These are phyloP conservation scores for Emmonsiellopsis sp. DNA, from an alignment of 2,329 filamentous ascomycete genomes.

Conservation along the genomic window DNA sequence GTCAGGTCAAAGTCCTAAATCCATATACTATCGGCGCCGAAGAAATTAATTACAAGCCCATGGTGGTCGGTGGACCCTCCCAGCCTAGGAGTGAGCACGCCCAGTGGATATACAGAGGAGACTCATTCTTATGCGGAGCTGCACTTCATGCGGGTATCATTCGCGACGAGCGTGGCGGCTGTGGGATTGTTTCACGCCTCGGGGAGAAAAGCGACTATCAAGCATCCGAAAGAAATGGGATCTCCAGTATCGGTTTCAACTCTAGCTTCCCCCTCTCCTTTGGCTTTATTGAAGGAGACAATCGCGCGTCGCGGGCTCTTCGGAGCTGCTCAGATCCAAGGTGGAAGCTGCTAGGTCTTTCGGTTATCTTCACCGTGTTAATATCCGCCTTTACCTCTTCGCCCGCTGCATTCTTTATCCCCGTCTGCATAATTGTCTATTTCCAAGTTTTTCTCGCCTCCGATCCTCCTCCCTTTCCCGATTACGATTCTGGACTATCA, in stretches of 20 bases:
- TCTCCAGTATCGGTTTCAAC: slow-evolving; percentile 43
- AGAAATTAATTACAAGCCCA: slow-evolving; percentile 43
- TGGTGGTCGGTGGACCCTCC: slow-evolving; percentile 47
- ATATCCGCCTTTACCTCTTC: slow-evolving; percentile 49
- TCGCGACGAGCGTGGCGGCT: slow-evolving; percentile 44
- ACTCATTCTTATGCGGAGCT: slow-evolving; percentile 52
- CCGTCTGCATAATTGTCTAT: slow-evolving; percentile 47
- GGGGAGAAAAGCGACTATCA: slow-evolving; percentile 43
- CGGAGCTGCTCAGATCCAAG: slow-evolving; percentile 43
- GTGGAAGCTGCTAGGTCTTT: slow-evolving; percentile 49
- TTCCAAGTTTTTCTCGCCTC: slow-evolving; percentile 52
- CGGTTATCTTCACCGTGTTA: slow-evolving; percentile 44
- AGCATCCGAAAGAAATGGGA: slow-evolving; percentile 38
- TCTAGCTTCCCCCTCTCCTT: slow-evolving; percentile 52
- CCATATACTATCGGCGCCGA: slow-evolving; percentile 49
- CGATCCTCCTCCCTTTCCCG: slow-evolving; percentile 46
- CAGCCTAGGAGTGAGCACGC: slow-evolving; percentile 27
- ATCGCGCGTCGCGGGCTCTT: slow-evolving; percentile 13
- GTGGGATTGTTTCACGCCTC: slow-evolving; percentile 44
- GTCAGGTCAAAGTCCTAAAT: slow-evolving; percentile 41
- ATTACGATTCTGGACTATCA: slow-evolving; percentile 47
- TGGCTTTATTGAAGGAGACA: slow-evolving; percentile 37
- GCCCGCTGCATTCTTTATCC: slow-evolving; percentile 42
- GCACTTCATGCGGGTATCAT: slow-evolving; percentile 53
- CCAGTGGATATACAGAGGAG: slow-evolving; percentile 45